phyloP scores from a whole-genome alignment of 495 filamentous ascomycete species.

The Niebla homalea region DNA sequence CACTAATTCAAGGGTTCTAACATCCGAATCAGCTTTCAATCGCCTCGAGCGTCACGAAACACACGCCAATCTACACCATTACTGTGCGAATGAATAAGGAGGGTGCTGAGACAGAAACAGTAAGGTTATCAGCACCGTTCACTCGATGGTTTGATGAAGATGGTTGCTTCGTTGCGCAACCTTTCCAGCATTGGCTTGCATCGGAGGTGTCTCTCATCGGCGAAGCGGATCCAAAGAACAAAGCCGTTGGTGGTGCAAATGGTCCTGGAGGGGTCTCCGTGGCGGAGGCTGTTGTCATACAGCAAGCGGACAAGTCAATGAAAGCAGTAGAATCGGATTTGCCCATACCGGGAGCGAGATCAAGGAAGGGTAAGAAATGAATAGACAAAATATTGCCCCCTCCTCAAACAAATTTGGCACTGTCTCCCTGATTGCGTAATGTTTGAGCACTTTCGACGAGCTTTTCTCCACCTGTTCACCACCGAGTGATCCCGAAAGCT shows the following conservation, averaged over 20 bases:
- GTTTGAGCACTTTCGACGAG: too few species aligned
- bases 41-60: slow-evolving; percentile 55
- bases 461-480: too few species aligned
- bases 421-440: too few species aligned
- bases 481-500: too few species aligned
- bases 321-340: neutral
- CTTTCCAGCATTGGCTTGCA: slow-evolving; percentile 73
- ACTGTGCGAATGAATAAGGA: slow-evolving; percentile 37
- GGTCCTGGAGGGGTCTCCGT: neutral
- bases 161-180: slow-evolving; percentile 68
- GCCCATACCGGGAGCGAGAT: slow-evolving; percentile 5
- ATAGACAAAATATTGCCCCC: neutral
- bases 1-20: neutral
- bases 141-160: slow-evolving; percentile 75
- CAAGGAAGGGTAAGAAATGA: slow-evolving; percentile 3
- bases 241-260: slow-evolving; percentile 8
- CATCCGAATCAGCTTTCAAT: slow-evolving; percentile 45
- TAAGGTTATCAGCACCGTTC: slow-evolving; percentile 55
- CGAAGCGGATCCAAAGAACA: slow-evolving; percentile 49
- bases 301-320: slow-evolving; percentile 4
- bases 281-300: slow-evolving; percentile 1
- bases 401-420: too few species aligned
- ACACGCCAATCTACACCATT: slow-evolving; percentile 65
- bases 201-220: slow-evolving; percentile 54
- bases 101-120: slow-evolving; percentile 13